Base-by-base conservation (phyloP, 306 rosid genomes). In the Cicer chorassanicum region DNA sequence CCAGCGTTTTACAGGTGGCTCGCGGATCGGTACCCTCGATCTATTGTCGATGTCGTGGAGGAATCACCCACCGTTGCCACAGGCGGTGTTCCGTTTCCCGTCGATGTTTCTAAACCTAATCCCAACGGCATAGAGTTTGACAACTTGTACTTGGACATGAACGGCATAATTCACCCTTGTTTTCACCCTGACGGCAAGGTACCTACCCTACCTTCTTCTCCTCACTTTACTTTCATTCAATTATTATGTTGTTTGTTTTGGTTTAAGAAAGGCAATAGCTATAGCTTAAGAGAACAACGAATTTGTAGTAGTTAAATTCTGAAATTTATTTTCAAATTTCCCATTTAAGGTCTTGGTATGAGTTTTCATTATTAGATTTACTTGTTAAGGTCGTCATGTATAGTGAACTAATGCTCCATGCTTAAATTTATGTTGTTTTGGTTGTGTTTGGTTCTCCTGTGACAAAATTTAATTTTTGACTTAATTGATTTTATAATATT, bases 1-100 rank as follows among this genome's bases (percentile, higher is more conserved):
- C 98, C 98, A 14, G 96, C 98, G 68, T 94, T 94, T 76, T 94
- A 88, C 83, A 90, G 98, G 84, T 94, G 98, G 98, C 91, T 94
- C 63, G 96, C 97, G 21, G 98, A 94, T 87, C 96, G 98, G 19
- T 94, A 88, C 62, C 96, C 97, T 1, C 93, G 77, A 13, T 87
- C 97, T 7, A 88, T 94, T 57, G 84, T 64, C 71, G 98, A 94
- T 40, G 97, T 87, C 38, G 88, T 88, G 14, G 98, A 94, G 78
- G 97, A 88, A 38, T 87, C 88, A 14, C 55, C 92, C 3, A 14
- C 39, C 43, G 77, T 53, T 68, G 82, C 72, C 77, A 24, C 53
- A 10, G 76, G 68, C 36, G 85, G 90, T 13, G 75, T 59, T 51
- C 24, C 73, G 11, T 15, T 29, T 0, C 78, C 86, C 7, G 79